A percentile compares a stretch with the other conserved stretches of the same genome.
Evolutionary conservation across 1,139 yeast genomes (phyloP).

Genomic region (Saccharomyces hybrid): DNA sequence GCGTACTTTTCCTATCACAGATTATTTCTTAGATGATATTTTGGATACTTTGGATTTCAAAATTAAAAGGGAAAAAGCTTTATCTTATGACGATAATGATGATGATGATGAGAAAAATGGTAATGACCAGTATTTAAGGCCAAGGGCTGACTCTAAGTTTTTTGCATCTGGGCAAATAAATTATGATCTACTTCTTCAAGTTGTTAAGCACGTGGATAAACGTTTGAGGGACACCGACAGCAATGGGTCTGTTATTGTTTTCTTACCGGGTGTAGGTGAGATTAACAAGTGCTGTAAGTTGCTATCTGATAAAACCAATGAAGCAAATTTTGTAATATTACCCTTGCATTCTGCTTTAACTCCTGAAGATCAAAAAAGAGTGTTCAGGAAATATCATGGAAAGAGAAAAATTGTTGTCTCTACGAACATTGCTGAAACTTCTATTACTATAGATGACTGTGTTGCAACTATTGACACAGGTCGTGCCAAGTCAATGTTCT

Average conservation of each 20-base stretch:
- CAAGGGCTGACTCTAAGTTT: constrained; percentile 56
- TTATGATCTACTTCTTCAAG: constrained; percentile 56
- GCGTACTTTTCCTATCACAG: constrained; percentile 83
- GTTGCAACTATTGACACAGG: constrained; percentile 90
- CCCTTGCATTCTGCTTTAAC: constrained; percentile 86
- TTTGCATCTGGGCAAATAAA: constrained; percentile 62
- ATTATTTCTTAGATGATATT: constrained; percentile 61
- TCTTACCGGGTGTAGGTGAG: constrained; percentile 87
- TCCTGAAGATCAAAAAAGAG: constrained; percentile 72
- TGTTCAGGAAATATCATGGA: constrained; percentile 52
- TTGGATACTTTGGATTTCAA: constrained; percentile 48
- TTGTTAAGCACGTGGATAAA: constrained; percentile 48
- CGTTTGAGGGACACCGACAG: constrained; percentile 37
- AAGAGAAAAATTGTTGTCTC: constrained; percentile 77
- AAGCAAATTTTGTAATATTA: constrained; percentile 36
- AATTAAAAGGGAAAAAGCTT: constrained; percentile 30
- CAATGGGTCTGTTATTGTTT: constrained; percentile 71
- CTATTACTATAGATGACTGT: constrained; percentile 88
- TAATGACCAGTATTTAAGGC: constrained; percentile 36
- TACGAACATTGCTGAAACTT: constrained; percentile 82
- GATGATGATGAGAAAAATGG: constrained; percentile 9
- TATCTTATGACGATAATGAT: constrained; percentile 17
- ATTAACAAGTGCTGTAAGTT: constrained; percentile 51
- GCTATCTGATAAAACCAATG: constrained; percentile 17
- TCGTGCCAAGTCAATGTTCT: constrained; percentile 68